Base-by-base conservation (phyloP, 225 moss, liverwort and hornwort species). In the Anthoceros angustus region DNA sequence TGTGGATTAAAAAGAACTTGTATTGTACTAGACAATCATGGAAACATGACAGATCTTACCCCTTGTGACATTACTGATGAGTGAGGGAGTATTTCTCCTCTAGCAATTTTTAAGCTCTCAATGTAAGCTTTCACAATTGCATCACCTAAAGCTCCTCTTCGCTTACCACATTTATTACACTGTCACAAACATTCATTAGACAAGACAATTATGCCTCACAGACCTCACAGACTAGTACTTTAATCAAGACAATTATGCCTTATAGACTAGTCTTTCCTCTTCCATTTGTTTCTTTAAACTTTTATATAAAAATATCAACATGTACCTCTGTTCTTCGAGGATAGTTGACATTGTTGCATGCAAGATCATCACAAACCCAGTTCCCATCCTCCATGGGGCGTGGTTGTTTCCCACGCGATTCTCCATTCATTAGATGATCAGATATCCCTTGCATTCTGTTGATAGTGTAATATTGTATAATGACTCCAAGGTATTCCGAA, bases 121-220 rank as follows among this genome's bases (percentile, higher is more conserved):
- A 98, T 89, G 70, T 98, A 98, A 26, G 95, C 95, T 77, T 92
- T 98, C 73, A 98, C 95, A 21, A 98, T 88, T 32, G 92, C 92
- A 76, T 98, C 91, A 63, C 95, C 95, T 26, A 88, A 78, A 26
- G 88, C 85, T 32, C 95, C 95, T 75, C 95, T 85, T 78, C 86
- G 77, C 80, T 91, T 98, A 70, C 95, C 95, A 67, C 95, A 98
- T 75, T 98, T 98, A 68, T 98, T 98, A 72, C 95, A 98, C 95
- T 98, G 74, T 62, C 73, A 40, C 14, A 24, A 24, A 64, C 66
- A 67, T 71, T 69, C 39, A 39, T 39, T 10, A 42, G 0, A 20
- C 42, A 26, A 61, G 0, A 38, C 10, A 39, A 8, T 6, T 3
- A 21, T 41, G 60, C n/a, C n/a, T n/a, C n/a, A n/a, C n/a, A n/a